A percentile compares a stretch with the other conserved stretches of the same genome.
Evolutionary conservation across 1,284 basidiomycete genomes (phyloP).

Genomic region (Cryptococcus sp.): DNA sequence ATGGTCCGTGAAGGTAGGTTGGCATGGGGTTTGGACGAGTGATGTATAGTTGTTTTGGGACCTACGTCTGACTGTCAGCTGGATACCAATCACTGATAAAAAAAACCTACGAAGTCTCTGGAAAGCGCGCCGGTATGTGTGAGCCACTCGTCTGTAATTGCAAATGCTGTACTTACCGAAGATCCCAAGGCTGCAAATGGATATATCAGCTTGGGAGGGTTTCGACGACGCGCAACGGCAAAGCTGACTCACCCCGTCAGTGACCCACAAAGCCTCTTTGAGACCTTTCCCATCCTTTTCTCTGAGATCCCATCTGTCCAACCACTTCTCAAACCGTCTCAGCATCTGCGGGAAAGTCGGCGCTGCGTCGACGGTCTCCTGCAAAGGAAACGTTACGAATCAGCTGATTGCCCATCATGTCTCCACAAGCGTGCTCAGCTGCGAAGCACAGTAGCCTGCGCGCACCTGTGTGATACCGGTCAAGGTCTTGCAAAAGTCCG

Average conservation of each 20-base stretch:
- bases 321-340: slow-evolving; percentile 66
- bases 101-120: slow-evolving; percentile 41
- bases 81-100: background rate
- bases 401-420: background rate
- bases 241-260: slow-evolving; percentile 55
- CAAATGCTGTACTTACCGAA: slow-evolving; percentile 38
- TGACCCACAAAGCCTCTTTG: slow-evolving; percentile 56
- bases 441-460: background rate
- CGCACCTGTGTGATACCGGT: slow-evolving; percentile 89
- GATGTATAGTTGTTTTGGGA: slow-evolving; percentile 53
- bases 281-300: slow-evolving; percentile 34
- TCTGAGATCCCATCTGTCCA: slow-evolving; percentile 57
- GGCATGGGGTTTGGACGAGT: slow-evolving; percentile 42
- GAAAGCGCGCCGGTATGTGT: background rate
- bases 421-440: background rate
- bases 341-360: slow-evolving; percentile 75
- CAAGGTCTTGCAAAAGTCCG: slow-evolving; percentile 78
- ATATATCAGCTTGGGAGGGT: slow-evolving; percentile 9
- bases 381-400: slow-evolving; percentile 4
- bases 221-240: no score
- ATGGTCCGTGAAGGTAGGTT: slow-evolving; percentile 45
- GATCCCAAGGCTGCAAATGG: slow-evolving; percentile 43
- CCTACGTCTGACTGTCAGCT: slow-evolving; percentile 15
- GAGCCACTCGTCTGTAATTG: background rate
- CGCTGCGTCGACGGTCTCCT: slow-evolving; percentile 78